A percentile compares a stretch with the other conserved stretches of the same genome.
Conservation (phyloP, 1,139 yeast genomes). For the Magnusiomyces clavatus region DNA sequence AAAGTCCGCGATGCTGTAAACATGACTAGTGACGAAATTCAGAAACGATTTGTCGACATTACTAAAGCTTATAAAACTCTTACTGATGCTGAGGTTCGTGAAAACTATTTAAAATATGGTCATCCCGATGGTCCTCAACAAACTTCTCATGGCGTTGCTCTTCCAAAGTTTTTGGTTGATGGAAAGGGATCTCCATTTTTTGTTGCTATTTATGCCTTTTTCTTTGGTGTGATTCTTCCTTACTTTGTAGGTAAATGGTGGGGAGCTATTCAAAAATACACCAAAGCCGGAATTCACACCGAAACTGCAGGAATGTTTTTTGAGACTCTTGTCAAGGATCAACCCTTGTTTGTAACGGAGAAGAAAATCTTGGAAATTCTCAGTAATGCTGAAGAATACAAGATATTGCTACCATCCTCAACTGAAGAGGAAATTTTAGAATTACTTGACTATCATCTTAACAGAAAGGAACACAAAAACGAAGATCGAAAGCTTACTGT, state of each 20-base stretch:
- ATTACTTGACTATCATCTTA: slow-evolving; percentile 49
- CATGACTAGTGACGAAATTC: slow-evolving; percentile 56
- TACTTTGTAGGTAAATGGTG: slow-evolving; percentile 80
- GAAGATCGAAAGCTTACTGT: slow-evolving; percentile 47
- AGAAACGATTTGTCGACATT: slow-evolving; percentile 70
- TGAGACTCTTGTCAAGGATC: slow-evolving; percentile 54
- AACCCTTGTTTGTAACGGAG: slow-evolving; percentile 54
- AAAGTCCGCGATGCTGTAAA: slow-evolving; percentile 48
- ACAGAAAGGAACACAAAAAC: slow-evolving; percentile 38
- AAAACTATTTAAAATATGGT: slow-evolving; percentile 80
- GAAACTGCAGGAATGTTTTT: slow-evolving; percentile 68
- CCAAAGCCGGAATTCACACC: slow-evolving; percentile 76
- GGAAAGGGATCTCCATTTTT: slow-evolving; percentile 68
- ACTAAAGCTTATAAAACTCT: slow-evolving; percentile 91
- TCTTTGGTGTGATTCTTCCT: slow-evolving; percentile 77
- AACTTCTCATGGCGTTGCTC: slow-evolving; percentile 90
- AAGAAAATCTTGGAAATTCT: slow-evolving; percentile 55
- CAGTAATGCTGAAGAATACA: slow-evolving; percentile 56
- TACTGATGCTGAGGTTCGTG: slow-evolving; percentile 80
- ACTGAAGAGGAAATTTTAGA: slow-evolving; percentile 42
- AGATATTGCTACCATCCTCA: slow-evolving; percentile 39
- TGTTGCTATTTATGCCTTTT: slow-evolving; percentile 55
- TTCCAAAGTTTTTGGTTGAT: slow-evolving; percentile 87
- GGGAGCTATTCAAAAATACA: slow-evolving; percentile 71
- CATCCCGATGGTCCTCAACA: slow-evolving; percentile 98